Conservation (phyloP, 768 basidiomycete genomes). For the Hericium erinaceus region DNA sequence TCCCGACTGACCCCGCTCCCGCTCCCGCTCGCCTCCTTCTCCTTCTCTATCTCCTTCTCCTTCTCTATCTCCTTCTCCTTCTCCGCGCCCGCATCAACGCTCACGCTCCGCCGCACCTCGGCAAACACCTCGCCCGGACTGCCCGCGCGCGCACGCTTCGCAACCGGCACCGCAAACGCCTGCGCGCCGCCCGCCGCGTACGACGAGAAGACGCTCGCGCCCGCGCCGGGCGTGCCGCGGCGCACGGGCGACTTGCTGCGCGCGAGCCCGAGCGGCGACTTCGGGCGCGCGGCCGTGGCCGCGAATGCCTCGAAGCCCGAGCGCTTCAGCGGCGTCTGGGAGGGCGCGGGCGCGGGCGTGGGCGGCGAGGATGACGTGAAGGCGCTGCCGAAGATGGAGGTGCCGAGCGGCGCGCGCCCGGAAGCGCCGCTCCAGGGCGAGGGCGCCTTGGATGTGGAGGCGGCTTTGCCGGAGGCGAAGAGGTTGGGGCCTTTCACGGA, state of each 20-base stretch:
- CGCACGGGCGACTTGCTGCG: conserved; percentile 50
- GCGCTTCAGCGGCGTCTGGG: conserved; percentile 33
- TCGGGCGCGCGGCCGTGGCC: conserved; percentile 1
- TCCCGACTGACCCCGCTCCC: conserved; percentile 2
- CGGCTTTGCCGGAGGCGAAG: conserved; percentile 27
- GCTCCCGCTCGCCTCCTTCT: conserved; percentile 19
- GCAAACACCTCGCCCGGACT: conserved; percentile 26
- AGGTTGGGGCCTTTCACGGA: conserved; percentile 60
- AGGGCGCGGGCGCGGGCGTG: conserved; percentile 18
- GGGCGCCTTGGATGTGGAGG: conserved; percentile 20
- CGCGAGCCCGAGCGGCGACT: conserved; percentile 12
- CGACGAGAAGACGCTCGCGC: conserved; percentile 49
- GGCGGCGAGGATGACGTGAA: conserved; percentile 10
- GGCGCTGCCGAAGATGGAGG: background rate
- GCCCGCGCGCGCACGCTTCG: conserved; percentile 46
- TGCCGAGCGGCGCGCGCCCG: background rate
- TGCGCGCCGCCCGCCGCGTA: conserved; percentile 45
- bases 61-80: conserved; percentile 16
- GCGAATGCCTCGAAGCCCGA: conserved; percentile 49
- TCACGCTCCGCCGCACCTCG: conserved; percentile 15
- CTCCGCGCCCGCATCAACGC: conserved; percentile 8
- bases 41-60: conserved; percentile 11
- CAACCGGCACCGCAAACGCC: conserved; percentile 39
- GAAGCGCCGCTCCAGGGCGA: conserved; percentile 15
- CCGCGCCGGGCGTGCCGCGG: conserved; percentile 27